phyloP scores from a whole-genome alignment of 306 rosid genomes.

The Abrus precatorius region DNA sequence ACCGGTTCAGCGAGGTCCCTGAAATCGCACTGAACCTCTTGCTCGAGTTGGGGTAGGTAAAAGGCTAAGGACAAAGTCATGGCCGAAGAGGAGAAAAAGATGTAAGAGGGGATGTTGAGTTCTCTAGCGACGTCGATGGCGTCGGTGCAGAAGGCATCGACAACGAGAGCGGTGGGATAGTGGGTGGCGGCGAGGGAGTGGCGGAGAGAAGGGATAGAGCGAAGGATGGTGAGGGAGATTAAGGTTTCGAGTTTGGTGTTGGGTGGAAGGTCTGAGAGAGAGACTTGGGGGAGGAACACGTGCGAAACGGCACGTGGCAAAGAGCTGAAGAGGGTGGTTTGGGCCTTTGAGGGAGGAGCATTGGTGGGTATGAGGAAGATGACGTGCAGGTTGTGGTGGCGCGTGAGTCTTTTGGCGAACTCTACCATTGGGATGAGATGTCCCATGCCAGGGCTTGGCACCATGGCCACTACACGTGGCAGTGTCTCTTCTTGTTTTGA shows the following conservation, averaged over 20 bases:
- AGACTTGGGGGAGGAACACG: constrained; percentile 43
- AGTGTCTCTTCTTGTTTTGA: no score
- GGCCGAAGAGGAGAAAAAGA: constrained; percentile 66
- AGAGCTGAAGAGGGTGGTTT: not conserved
- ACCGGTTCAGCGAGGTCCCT: constrained; percentile 60
- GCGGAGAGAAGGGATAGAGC: constrained; percentile 52
- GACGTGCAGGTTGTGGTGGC: no score
- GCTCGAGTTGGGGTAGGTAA: constrained; percentile 58
- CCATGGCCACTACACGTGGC: constrained; percentile 43
- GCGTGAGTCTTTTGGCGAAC: no score
- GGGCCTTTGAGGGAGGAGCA: no score
- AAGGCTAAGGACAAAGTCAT: constrained; percentile 56
- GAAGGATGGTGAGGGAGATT: constrained; percentile 47
- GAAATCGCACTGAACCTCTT: constrained; percentile 55
- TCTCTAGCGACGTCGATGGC: constrained; percentile 63
- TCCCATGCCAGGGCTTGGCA: no score
- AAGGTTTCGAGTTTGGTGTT: constrained; percentile 32
- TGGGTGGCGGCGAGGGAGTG: not conserved
- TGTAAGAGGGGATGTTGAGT: constrained; percentile 50
- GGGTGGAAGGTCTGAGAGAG: constrained; percentile 36
- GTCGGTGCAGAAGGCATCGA: constrained; percentile 72
- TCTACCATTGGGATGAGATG: no score
- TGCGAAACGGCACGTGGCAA: constrained; percentile 46
- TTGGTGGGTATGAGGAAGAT: no score
- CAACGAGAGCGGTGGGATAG: constrained; percentile 49